Evolutionary conservation across 176 grass and related monocot species (phyloP).

Genomic region (Typha latifolia): DNA sequence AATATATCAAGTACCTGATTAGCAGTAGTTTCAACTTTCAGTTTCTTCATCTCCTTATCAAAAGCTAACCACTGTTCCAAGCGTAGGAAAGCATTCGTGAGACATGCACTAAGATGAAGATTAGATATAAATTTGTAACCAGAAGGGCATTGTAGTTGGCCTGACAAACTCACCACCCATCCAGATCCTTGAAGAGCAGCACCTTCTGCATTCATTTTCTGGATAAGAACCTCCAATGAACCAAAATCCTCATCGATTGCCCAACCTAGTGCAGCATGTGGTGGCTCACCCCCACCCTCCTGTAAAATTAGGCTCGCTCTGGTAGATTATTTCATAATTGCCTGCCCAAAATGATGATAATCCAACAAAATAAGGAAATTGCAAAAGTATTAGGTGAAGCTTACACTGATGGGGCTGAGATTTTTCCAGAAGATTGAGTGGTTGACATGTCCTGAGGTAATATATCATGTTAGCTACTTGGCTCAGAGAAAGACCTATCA

Average conservation of each 20-base stretch:
- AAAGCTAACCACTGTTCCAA: slow-evolving; percentile 74
- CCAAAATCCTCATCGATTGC: slow-evolving; percentile 87
- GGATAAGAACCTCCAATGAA: slow-evolving; percentile 67
- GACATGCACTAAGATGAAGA: no score
- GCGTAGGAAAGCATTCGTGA: not conserved
- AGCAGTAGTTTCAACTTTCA: slow-evolving; percentile 86
- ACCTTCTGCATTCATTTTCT: slow-evolving; percentile 94
- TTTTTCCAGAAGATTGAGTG: slow-evolving; percentile 99
- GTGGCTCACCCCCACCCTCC: slow-evolving; percentile 89
- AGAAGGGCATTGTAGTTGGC: slow-evolving; percentile 2
- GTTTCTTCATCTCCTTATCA: slow-evolving; percentile 83
- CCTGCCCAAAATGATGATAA: not conserved
- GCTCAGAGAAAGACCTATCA: not conserved
- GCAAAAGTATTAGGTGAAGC: not conserved
- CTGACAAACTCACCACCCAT: slow-evolving; percentile 75
- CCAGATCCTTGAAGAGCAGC: slow-evolving; percentile 98
- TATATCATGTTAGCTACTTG: not conserved
- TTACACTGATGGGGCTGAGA: slow-evolving; percentile 72
- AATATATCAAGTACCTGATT: slow-evolving; percentile 59
- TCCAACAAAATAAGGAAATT: no score
- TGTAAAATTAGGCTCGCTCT: slow-evolving; percentile 19
- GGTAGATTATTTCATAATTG: not conserved
- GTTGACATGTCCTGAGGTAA: slow-evolving; percentile 77
- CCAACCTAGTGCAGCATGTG: slow-evolving; percentile 78
- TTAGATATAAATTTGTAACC: not conserved